These are phyloP conservation scores for Capsicum chinense DNA, from an alignment of 257 asterid genomes.

Conservation along the genomic window DNA sequence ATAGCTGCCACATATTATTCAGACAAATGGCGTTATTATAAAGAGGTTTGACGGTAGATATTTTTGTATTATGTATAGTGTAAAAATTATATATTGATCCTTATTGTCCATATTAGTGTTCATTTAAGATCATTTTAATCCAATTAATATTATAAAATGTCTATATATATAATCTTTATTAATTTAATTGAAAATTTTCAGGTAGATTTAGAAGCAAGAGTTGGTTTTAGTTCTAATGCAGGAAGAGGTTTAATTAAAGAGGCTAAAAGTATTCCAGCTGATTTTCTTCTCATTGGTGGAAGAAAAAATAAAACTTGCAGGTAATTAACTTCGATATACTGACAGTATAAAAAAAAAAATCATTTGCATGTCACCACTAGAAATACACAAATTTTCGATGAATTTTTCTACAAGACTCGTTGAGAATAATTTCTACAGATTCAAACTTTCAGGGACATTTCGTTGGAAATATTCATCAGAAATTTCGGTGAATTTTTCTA, in stretches of 20 bases:
- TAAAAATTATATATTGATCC: too few relatives aligned
- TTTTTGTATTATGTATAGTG: too few relatives aligned
- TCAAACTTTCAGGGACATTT: background rate
- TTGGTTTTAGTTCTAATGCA: conserved; percentile 56
- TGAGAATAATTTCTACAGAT: background rate
- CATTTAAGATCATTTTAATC: background rate
- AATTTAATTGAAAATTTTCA: conserved; percentile 30
- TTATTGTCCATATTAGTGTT: too few relatives aligned
- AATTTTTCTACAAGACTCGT: too few relatives aligned
- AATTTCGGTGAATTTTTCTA: background rate
- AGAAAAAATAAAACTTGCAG: conserved; percentile 45
- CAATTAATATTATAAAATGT: background rate
- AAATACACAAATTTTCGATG: background rate
- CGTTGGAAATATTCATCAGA: background rate
- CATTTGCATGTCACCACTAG: background rate
- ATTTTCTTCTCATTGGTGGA: conserved; percentile 66
- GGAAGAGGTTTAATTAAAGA: conserved; percentile 67
- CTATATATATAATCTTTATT: background rate
- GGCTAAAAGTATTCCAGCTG: conserved; percentile 59
- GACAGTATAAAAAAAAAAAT: background rate
- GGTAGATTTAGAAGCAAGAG: conserved; percentile 82
- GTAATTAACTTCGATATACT: conserved; percentile 34
- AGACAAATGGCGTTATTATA: too few relatives aligned
- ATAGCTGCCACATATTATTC: too few relatives aligned
- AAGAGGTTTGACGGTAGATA: too few relatives aligned